Percentiles rank a stretch among this genome's conserved stretches.
Conservation (phyloP, 2,329 filamentous ascomycete species). For the Talaromyces rugulosus region DNA sequence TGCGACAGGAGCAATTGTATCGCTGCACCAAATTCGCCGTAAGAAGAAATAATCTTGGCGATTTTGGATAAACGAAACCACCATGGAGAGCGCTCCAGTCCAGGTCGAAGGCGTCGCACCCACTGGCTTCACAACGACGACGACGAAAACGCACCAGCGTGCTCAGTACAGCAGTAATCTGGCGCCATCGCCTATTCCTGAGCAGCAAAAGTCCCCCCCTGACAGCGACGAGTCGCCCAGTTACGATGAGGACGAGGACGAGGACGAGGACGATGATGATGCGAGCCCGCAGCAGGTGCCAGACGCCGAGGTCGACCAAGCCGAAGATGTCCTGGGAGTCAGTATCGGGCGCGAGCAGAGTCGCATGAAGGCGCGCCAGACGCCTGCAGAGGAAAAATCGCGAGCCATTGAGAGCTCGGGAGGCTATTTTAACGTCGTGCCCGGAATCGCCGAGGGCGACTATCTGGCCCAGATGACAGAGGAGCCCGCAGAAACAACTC, state of each 20-base stretch:
- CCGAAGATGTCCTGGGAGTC: conserved; percentile 49
- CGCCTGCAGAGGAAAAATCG: conserved; percentile 57
- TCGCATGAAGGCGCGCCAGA: conserved; percentile 53
- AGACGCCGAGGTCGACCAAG: conserved; percentile 30
- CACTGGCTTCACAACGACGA: conserved; percentile 1
- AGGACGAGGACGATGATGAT: background rate
- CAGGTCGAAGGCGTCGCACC: background rate
- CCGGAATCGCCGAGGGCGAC: conserved; percentile 21
- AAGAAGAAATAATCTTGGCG: background rate
- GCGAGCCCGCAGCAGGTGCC: background rate
- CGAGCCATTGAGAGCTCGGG: conserved; percentile 50
- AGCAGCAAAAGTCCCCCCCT: background rate
- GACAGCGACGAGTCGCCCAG: background rate
- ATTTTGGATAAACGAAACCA: background rate
- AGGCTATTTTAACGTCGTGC: conserved; percentile 44
- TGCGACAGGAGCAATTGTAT: background rate
- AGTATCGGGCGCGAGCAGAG: conserved; percentile 57
- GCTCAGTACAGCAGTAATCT: background rate
- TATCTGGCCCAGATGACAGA: conserved; percentile 28
- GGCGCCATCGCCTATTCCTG: background rate
- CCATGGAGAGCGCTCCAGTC: background rate
- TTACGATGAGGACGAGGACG: conserved; percentile 1
- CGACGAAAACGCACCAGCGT: background rate
- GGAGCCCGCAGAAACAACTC: conserved; percentile 23
- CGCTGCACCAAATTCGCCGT: background rate